Conservation (phyloP, 257 asterid species). For the Nicotiana obtusifolia region DNA sequence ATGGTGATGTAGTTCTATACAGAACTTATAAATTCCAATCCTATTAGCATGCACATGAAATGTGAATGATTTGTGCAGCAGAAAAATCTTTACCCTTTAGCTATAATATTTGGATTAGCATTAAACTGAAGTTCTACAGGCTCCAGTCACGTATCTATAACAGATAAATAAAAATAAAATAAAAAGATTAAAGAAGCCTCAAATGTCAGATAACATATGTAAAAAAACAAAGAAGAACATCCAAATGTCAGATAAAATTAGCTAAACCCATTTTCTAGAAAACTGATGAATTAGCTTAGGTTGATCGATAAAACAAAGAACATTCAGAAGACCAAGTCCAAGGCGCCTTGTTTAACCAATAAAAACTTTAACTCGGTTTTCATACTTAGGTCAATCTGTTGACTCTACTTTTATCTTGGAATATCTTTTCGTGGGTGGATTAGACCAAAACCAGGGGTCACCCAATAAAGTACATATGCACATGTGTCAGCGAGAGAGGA, state of each 20-base stretch:
- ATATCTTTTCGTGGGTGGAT: background rate
- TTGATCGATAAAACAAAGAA: slow-evolving; percentile 3
- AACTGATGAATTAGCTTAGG: background rate
- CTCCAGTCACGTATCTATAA: background rate
- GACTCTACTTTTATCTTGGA: background rate
- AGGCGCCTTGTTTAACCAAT: background rate
- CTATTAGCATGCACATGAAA: background rate
- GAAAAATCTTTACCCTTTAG: background rate
- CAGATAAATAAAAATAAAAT: background rate
- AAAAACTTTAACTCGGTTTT: background rate
- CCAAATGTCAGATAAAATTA: background rate
- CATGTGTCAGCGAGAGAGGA: background rate
- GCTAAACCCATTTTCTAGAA: background rate
- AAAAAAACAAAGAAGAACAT: background rate
- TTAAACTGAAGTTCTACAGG: background rate
- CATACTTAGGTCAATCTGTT: background rate
- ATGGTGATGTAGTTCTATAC: background rate
- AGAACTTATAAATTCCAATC: background rate
- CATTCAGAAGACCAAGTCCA: background rate
- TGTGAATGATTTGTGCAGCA: background rate
- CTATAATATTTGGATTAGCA: background rate
- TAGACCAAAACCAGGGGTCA: background rate
- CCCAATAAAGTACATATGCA: background rate
- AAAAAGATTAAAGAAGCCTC: background rate
- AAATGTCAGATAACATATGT: background rate